These are phyloP conservation scores for Ceratocystis variospora DNA, from an alignment of 2,329 filamentous ascomycete genomes.

Conservation along the genomic window DNA sequence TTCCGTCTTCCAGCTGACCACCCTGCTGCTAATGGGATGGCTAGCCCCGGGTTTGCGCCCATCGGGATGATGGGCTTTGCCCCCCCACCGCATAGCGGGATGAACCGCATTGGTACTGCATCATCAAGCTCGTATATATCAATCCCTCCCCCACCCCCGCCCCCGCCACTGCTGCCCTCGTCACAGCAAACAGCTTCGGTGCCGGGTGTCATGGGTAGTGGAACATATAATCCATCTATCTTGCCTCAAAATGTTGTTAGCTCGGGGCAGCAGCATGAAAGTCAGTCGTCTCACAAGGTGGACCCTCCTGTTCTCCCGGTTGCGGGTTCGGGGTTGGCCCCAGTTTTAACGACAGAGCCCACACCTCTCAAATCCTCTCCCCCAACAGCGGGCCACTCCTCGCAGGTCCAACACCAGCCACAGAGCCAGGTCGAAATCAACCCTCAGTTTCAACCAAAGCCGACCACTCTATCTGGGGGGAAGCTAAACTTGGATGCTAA, in stretches of 20 bases:
- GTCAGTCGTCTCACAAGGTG: background rate
- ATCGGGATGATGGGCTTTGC: slow-evolving; percentile 29
- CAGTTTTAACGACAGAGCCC: slow-evolving; percentile 20
- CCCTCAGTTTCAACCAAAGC: background rate
- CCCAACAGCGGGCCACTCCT: slow-evolving; percentile 33
- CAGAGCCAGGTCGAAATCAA: background rate
- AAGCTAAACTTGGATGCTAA: slow-evolving; percentile 48
- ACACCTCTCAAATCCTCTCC: slow-evolving; percentile 21
- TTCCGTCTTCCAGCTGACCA: slow-evolving; percentile 34
- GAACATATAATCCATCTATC: slow-evolving; percentile 18
- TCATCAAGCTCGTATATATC: slow-evolving; percentile 22
- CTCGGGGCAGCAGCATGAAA: slow-evolving; percentile 7
- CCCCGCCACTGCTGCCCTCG: slow-evolving; percentile 26
- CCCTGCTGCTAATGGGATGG: slow-evolving; percentile 32
- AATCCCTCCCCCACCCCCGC: slow-evolving; percentile 28
- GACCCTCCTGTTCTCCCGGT: slow-evolving; percentile 18
- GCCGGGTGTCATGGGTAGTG: slow-evolving; percentile 21
- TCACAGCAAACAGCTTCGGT: slow-evolving; percentile 18
- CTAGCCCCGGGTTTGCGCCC: slow-evolving; percentile 31
- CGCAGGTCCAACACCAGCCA: slow-evolving; percentile 1
- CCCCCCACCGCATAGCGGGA: slow-evolving; percentile 30
- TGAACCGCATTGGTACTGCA: slow-evolving; percentile 38
- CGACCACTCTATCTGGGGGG: slow-evolving; percentile 17
- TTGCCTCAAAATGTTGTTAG: slow-evolving; percentile 14
- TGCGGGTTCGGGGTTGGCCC: slow-evolving; percentile 6